Evolutionary conservation across 305 asterid genomes (phyloP).

Genomic region (Solanum hybrid): DNA sequence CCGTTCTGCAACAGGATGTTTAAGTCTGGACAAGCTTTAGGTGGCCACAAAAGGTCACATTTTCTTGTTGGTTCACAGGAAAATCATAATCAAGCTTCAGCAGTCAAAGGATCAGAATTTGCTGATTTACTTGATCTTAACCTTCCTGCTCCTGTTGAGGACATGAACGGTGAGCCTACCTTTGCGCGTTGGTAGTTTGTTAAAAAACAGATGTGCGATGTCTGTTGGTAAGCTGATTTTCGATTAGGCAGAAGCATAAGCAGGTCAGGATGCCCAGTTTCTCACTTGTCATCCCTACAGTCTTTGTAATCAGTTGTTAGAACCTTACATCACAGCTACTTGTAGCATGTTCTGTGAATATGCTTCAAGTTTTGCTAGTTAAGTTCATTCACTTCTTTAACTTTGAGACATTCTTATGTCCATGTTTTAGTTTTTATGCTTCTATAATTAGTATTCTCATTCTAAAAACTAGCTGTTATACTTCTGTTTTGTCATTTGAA

Average conservation of each 20-base stretch:
- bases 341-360: conserved; percentile 7
- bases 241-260: neutral
- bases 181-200: conserved; percentile 16
- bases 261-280: neutral
- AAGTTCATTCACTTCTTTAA: conserved; percentile 6
- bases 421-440: neutral
- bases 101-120: conserved; percentile 20
- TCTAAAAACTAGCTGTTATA: neutral
- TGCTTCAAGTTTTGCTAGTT: conserved; percentile 5
- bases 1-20: conserved; percentile 57
- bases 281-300: neutral
- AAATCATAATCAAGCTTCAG: conserved; percentile 10
- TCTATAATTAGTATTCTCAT: neutral
- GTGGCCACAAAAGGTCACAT: conserved; percentile 77
- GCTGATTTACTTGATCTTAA: conserved; percentile 72
- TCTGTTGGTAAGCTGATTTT: neutral
- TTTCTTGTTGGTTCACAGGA: conserved; percentile 39
- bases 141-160: conserved; percentile 70
- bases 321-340: neutral
- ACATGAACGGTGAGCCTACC: conserved; percentile 29
- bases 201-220: neutral
- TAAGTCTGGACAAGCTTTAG: conserved; percentile 71
- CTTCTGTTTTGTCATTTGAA: neutral
- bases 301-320: neutral
- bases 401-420: conserved; percentile 1